Conservation (phyloP, 495 filamentous ascomycete genomes). For the Daldinia caldariorum region DNA sequence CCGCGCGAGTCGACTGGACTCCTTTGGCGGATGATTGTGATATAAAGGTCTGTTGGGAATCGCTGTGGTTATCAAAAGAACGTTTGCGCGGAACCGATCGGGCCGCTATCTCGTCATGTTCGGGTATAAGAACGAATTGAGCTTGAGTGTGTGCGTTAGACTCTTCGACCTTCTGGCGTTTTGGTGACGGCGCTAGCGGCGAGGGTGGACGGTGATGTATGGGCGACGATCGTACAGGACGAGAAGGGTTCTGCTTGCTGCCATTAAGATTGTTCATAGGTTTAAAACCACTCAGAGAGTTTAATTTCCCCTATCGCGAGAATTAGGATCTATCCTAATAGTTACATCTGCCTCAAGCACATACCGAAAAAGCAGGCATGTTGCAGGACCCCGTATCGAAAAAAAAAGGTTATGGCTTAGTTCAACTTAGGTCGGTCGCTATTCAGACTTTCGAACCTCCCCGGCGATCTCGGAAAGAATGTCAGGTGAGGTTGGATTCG, state of each 20-base stretch:
- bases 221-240: slow-evolving; percentile 7
- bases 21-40: slow-evolving; percentile 38
- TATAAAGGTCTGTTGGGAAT: slow-evolving; percentile 35
- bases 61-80: slow-evolving; percentile 34
- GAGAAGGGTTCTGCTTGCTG: slow-evolving; percentile 20
- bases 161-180: slow-evolving; percentile 44
- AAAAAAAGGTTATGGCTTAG: slow-evolving; percentile 1
- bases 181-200: slow-evolving; percentile 37
- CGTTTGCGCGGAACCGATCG: slow-evolving; percentile 28
- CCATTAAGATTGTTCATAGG: slow-evolving; percentile 42
- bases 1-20: slow-evolving; percentile 21
- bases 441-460: slow-evolving; percentile 28
- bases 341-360: background rate
- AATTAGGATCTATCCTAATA: slow-evolving; percentile 9
- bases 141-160: slow-evolving; percentile 9
- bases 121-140: slow-evolving; percentile 11
- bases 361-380: slow-evolving; percentile 18
- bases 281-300: slow-evolving; percentile 5
- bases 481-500: slow-evolving; percentile 38
- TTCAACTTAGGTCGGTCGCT: slow-evolving; percentile 6
- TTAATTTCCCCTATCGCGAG: slow-evolving; percentile 11
- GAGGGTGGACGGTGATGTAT: background rate
- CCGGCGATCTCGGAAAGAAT: slow-evolving; percentile 38
- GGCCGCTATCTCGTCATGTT: slow-evolving; percentile 1
- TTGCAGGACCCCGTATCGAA: slow-evolving; percentile 17